A percentile compares a stretch with the other conserved stretches of the same genome.
phyloP scores from a whole-genome alignment of 2,329 filamentous ascomycete genomes.

The Hansfordia pulvinata region DNA sequence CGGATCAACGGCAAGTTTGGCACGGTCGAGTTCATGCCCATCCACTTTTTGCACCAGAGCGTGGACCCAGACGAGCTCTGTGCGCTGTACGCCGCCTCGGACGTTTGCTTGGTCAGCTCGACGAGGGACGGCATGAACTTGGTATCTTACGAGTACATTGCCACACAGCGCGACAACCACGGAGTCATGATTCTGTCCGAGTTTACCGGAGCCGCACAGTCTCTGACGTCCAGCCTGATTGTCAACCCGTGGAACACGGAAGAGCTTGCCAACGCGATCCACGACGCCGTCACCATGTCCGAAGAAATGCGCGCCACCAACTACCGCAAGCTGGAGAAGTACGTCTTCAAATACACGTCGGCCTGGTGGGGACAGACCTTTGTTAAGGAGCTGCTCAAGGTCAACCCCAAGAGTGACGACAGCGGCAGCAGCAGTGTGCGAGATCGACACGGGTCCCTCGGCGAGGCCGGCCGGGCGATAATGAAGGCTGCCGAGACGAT shows the following conservation, averaged over 20 bases:
- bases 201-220: conserved; percentile 91
- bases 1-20: conserved; percentile 96
- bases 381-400: conserved; percentile 63
- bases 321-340: conserved; percentile 84
- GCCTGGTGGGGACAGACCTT: conserved; percentile 96
- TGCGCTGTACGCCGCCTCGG: conserved; percentile 81
- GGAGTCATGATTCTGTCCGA: conserved; percentile 93
- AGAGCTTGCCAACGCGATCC: conserved; percentile 82
- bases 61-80: conserved; percentile 91
- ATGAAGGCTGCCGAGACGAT: too few relatives aligned
- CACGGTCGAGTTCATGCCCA: conserved; percentile 96
- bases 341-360: conserved; percentile 95
- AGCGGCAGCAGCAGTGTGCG: conserved; percentile 10
- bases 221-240: conserved; percentile 81
- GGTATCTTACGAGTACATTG: conserved; percentile 96
- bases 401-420: conserved; percentile 27
- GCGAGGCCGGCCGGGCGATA: conserved; percentile 1
- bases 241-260: conserved; percentile 99
- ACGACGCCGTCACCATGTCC: conserved; percentile 94
- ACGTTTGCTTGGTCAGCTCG: conserved; percentile 83
- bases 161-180: conserved; percentile 78
- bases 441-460: too few relatives aligned
- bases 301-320: conserved; percentile 77
- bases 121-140: conserved; percentile 99
- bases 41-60: conserved; percentile 96